These are phyloP conservation scores for Lithohypha guttulata DNA, from an alignment of 2,329 filamentous ascomycete species.

Conservation along the genomic window DNA sequence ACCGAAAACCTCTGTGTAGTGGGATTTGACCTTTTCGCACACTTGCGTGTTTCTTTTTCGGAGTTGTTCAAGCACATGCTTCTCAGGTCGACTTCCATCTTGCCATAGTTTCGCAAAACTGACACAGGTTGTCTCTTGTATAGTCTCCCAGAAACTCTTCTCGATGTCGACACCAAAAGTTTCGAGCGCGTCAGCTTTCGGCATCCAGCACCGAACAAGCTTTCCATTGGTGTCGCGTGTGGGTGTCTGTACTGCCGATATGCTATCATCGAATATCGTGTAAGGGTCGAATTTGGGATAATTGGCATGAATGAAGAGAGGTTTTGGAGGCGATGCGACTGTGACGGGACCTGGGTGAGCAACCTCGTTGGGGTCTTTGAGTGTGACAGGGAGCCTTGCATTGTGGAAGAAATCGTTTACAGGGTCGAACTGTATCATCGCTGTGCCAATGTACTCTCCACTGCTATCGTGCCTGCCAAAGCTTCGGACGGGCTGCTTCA, in stretches of 20 bases:
- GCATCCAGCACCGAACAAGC: conserved; percentile 28
- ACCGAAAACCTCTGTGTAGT: conserved; percentile 1
- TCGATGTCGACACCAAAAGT: conserved; percentile 29
- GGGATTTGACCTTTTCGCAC: background rate
- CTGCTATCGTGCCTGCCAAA: conserved; percentile 23
- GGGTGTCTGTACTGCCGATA: conserved; percentile 23
- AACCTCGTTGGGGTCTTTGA: background rate
- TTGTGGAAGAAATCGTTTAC: conserved; percentile 24
- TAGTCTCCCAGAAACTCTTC: conserved; percentile 30
- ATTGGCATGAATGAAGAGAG: conserved; percentile 11
- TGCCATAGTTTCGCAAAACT: conserved; percentile 14
- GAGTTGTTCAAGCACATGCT: background rate
- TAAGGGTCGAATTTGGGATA: conserved; percentile 30
- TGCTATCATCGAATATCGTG: conserved; percentile 27
- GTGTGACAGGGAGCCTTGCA: background rate
- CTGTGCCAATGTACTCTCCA: conserved; percentile 22
- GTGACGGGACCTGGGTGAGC: background rate
- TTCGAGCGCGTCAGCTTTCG: conserved; percentile 22
- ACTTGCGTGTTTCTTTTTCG: background rate
- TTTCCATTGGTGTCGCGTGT: conserved; percentile 25
- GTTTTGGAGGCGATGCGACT: conserved; percentile 14
- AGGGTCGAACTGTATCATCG: conserved; percentile 31
- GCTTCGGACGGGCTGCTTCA: conserved; percentile 26
- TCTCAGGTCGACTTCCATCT: background rate
- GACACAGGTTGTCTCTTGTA: conserved; percentile 29